Conservation (phyloP, 2,329 filamentous ascomycete genomes). For the Byssoonygena ceratinophila region DNA sequence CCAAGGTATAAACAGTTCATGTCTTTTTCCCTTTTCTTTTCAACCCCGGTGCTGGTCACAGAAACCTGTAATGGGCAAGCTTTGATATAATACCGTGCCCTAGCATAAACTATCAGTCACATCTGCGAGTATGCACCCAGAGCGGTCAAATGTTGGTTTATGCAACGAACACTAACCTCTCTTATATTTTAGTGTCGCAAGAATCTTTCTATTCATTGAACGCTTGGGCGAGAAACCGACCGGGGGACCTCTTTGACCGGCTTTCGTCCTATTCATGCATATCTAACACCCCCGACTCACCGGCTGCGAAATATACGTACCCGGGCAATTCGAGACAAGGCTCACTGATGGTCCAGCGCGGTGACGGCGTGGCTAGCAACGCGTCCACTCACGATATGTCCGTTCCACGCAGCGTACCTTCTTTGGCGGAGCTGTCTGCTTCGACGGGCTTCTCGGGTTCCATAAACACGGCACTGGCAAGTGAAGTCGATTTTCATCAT, state of each 20-base stretch:
- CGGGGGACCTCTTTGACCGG: constrained; percentile 16
- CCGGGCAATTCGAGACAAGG: background rate
- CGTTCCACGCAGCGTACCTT: constrained; percentile 23
- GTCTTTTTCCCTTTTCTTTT: background rate
- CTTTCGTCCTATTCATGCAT: constrained; percentile 14
- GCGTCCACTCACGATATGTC: constrained; percentile 13
- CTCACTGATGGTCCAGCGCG: constrained; percentile 11
- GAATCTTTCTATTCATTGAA: constrained; percentile 16
- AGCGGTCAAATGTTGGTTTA: background rate
- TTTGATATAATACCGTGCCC: background rate
- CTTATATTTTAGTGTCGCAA: constrained; percentile 10
- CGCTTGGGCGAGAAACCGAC: constrained; percentile 19
- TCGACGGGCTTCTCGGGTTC: constrained; percentile 25
- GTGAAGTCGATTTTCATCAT: constrained; percentile 20
- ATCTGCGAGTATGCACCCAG: constrained; percentile 1
- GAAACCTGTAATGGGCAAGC: background rate
- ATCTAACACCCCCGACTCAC: background rate
- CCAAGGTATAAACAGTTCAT: background rate
- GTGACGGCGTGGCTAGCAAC: constrained; percentile 1
- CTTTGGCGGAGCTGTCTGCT: constrained; percentile 25
- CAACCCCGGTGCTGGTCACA: background rate
- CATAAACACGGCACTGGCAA: constrained; percentile 23
- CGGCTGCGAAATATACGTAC: background rate
- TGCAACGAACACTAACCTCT: background rate
- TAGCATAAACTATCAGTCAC: background rate